These are phyloP conservation scores for Cystobasidium slooffiae DNA, from an alignment of 1,284 basidiomycete genomes.

Conservation along the genomic window DNA sequence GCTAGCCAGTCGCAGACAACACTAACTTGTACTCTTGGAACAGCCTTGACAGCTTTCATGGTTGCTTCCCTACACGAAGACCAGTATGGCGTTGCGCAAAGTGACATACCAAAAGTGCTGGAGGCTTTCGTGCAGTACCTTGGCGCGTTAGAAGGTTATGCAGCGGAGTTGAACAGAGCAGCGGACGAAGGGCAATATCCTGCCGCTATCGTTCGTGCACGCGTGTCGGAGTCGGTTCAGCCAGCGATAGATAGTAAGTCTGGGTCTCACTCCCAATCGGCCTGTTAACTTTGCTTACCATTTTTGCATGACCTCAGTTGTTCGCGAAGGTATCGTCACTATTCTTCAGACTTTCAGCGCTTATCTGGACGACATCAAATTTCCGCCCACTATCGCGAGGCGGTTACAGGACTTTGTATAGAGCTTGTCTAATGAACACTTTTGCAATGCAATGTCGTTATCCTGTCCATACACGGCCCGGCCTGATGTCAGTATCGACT, in stretches of 20 bases:
- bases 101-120: constrained; percentile 76
- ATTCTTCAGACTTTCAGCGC: constrained; percentile 75
- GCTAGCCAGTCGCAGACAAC: background rate
- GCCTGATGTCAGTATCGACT: too few species aligned
- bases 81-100: constrained; percentile 76
- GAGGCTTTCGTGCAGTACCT: constrained; percentile 74
- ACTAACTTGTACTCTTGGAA: background rate
- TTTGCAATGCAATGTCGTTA: background rate
- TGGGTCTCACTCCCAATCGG: background rate
- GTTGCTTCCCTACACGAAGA: constrained; percentile 77
- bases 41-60: constrained; percentile 71
- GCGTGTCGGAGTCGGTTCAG: constrained; percentile 62
- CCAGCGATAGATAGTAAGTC: constrained; percentile 66
- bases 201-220: constrained; percentile 32
- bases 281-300: background rate
- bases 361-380: constrained; percentile 74
- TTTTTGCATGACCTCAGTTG: constrained; percentile 59
- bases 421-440: background rate
- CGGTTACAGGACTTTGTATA: constrained; percentile 74
- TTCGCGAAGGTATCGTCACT: constrained; percentile 69
- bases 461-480: background rate
- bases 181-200: constrained; percentile 60
- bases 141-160: constrained; percentile 64
- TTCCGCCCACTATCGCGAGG: constrained; percentile 68
- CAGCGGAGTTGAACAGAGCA: constrained; percentile 55